phyloP scores from a whole-genome alignment of 2,329 filamentous ascomycete genomes.

The Phialophora macrospora region DNA sequence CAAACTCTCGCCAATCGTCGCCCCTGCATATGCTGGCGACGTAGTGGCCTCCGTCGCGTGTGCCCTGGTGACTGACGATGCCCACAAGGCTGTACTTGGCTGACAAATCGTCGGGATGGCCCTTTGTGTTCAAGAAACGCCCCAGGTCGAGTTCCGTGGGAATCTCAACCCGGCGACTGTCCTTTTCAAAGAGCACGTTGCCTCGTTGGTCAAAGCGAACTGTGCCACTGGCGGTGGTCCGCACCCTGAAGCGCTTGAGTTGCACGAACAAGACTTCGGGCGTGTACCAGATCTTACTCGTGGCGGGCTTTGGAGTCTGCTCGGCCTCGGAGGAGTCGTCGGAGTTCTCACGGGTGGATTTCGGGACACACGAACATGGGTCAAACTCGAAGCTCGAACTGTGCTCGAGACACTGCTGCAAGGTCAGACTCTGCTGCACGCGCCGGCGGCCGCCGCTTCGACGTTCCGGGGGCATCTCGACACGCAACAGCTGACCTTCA shows the following conservation, averaged over 20 bases:
- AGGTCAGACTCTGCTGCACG: neutral
- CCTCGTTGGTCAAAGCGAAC: neutral
- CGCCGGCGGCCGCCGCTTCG: neutral
- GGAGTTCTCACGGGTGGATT: neutral
- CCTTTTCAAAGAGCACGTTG: constrained; percentile 6
- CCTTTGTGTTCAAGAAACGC: constrained; percentile 22
- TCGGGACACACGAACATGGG: neutral
- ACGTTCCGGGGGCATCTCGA: neutral
- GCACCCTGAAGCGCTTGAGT: constrained; percentile 18
- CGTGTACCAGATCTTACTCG: neutral
- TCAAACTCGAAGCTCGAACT: neutral
- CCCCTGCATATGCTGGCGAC: constrained; percentile 7
- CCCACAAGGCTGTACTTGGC: constrained; percentile 25
- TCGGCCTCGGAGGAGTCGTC: neutral
- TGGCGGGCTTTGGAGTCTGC: neutral
- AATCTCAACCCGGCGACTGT: constrained; percentile 17
- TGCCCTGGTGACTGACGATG: constrained; percentile 23
- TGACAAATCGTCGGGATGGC: neutral
- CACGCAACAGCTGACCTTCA: neutral
- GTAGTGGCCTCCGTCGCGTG: constrained; percentile 24
- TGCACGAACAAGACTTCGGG: constrained; percentile 32
- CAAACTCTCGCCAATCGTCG: constrained; percentile 19
- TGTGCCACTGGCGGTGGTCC: neutral
- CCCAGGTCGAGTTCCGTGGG: constrained; percentile 22
- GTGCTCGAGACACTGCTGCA: constrained; percentile 10